Conservation (phyloP, 176 grass and related monocot genomes). For the Phoenix dactylifera region DNA sequence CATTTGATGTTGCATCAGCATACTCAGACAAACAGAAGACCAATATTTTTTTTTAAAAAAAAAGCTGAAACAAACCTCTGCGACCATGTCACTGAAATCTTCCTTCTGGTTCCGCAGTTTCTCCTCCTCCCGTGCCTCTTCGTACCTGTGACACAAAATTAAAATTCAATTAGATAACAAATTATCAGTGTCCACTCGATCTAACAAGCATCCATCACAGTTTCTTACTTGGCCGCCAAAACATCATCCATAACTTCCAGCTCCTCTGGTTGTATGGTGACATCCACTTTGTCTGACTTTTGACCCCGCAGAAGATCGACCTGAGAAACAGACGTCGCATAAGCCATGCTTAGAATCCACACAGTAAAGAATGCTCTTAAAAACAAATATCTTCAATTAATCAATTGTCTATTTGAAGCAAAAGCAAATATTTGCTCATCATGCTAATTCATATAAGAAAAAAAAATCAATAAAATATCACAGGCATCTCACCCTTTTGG, state of each 20-base stretch:
- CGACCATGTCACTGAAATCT: conserved; percentile 98
- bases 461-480: too few species aligned
- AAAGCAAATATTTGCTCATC: too few species aligned
- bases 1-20: neutral
- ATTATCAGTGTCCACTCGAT: too few species aligned
- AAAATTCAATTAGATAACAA: neutral
- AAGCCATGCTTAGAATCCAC: too few species aligned
- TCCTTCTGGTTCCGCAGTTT: conserved; percentile 91
- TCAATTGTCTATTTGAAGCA: too few species aligned
- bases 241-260: conserved; percentile 98
- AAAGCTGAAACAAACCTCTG: conserved; percentile 36
- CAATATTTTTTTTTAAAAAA: neutral
- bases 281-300: conserved; percentile 93
- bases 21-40: neutral
- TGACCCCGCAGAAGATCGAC: conserved; percentile 95
- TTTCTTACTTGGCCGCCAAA: conserved; percentile 80
- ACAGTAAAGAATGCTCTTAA: too few species aligned
- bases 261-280: conserved; percentile 96
- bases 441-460: too few species aligned
- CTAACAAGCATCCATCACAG: neutral
- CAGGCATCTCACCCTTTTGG: conserved; percentile 58
- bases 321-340: conserved; percentile 14
- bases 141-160: conserved; percentile 36
- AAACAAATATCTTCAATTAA: too few species aligned
- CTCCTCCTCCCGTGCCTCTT: conserved; percentile 81